Evolutionary conservation across 352 stramenopile genomes (phyloP).

Genomic region (Pythium oligandrum): DNA sequence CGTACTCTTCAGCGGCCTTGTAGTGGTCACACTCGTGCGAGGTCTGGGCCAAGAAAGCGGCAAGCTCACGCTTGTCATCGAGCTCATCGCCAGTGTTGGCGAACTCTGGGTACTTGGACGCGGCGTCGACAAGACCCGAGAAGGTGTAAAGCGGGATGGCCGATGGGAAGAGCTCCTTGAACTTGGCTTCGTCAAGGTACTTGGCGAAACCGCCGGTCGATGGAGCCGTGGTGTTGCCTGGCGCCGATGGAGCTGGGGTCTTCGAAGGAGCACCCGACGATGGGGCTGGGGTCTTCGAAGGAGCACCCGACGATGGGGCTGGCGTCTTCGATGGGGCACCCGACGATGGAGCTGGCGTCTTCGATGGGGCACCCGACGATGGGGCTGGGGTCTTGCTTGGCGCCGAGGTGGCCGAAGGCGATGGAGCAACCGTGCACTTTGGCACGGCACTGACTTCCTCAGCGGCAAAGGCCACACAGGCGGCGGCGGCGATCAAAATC

Average conservation of each 20-base stretch:
- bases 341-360: too few relatives aligned
- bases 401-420: background rate
- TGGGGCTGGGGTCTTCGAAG: background rate
- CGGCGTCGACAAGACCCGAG: slow-evolving; percentile 30
- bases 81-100: slow-evolving; percentile 36
- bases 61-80: slow-evolving; percentile 36
- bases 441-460: background rate
- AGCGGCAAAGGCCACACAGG: background rate
- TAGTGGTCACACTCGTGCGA: slow-evolving; percentile 41
- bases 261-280: background rate
- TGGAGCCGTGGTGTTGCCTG: background rate
- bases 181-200: slow-evolving; percentile 34
- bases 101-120: slow-evolving; percentile 31
- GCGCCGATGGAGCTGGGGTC: background rate
- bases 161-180: slow-evolving; percentile 30
- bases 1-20: slow-evolving; percentile 36
- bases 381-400: background rate
- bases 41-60: slow-evolving; percentile 40
- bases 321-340: too few relatives aligned
- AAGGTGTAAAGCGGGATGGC: slow-evolving; percentile 38
- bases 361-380: too few relatives aligned
- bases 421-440: background rate
- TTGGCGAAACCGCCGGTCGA: slow-evolving; percentile 19
- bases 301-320: too few relatives aligned
- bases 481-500: background rate